Conservation (phyloP, 2,329 filamentous ascomycete species). For the Fusarium virguliforme region DNA sequence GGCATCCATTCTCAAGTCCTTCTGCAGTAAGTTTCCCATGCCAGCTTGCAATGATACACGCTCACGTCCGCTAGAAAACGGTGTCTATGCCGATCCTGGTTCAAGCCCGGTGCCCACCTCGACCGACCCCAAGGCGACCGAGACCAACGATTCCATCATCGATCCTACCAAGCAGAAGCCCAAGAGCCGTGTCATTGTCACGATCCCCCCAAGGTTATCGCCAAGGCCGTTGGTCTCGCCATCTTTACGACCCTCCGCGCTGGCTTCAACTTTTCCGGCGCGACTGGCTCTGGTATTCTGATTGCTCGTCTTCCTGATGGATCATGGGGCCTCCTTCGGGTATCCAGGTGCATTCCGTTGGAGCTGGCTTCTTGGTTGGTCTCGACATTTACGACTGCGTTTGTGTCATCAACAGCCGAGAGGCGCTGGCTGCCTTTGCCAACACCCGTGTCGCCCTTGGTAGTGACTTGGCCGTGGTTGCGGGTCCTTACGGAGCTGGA, state of each 20-base stretch:
- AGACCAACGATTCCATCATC: conserved; percentile 50
- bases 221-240: conserved; percentile 77
- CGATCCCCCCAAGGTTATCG: conserved; percentile 74
- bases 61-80: conserved; percentile 61
- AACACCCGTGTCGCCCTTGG: conserved; percentile 83
- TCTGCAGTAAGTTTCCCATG: conserved; percentile 78
- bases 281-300: conserved; percentile 77
- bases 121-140: conserved; percentile 52
- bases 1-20: conserved; percentile 84
- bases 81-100: conserved; percentile 64
- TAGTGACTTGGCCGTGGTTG: conserved; percentile 82
- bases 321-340: conserved; percentile 86
- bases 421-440: conserved; percentile 84
- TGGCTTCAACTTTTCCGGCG: conserved; percentile 76
- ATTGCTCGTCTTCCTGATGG: conserved; percentile 75
- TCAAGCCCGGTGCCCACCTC: conserved; percentile 52
- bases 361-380: conserved; percentile 84
- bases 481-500: conserved; percentile 79
- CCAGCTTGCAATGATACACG: neutral
- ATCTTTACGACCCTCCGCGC: conserved; percentile 81
- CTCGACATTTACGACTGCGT: conserved; percentile 93
- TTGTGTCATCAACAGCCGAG: conserved; percentile 84
- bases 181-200: conserved; percentile 67
- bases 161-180: conserved; percentile 58
- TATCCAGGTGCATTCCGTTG: conserved; percentile 85